Base-by-base conservation (phyloP, 345 rosid genomes). In the Populus davidiana region DNA sequence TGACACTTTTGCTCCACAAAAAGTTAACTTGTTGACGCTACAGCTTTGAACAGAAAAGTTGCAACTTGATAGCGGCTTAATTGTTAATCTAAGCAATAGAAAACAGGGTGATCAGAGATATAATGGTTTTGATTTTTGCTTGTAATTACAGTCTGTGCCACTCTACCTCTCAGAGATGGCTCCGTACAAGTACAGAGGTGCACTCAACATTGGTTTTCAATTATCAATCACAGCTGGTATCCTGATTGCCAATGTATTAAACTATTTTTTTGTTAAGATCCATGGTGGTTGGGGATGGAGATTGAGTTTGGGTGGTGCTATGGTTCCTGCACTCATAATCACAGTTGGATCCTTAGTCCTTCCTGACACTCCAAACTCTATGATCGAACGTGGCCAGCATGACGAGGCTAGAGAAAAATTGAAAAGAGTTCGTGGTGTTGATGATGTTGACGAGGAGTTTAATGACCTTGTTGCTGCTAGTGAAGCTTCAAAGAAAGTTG, bases 121-220 rank as follows among this genome's bases (percentile, higher is more conserved):
- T 70, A 47, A 44, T 63, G 25, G 41, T 56, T 4, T 25, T 68
- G 10, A n/a, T 68, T 69, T 59, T 11, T 21, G 27, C 49, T 71
- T 69, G 79, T 75, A 41, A 75, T 75, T 82, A 78, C 97, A 96
- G 98, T 77, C 97, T 8, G 99, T 94, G 81, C 99, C 99, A 63
- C 91, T 96, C 4, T 96, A 96, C 83, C 88, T 96, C 20, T 96
- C 99, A 0, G 99, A 96, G 83, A 92, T 92, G 99, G 97, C 99
- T 27, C 99, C 99, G 1, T 94, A 96, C 95, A 92, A 69, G 83
- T 96, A 71, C 87, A 92, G 99, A 84, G 98, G 98, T 75, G 88
- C 97, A 7, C 75, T 96, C 52, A 96, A 96, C 91, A 92, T 92
- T 5, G 97, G 97, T 8, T 96, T 96, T 82, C 99, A 96, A 56